Evolutionary conservation across 352 stramenopile species (phyloP), one percentile per base, ranked within the genome.

Genomic region (Globisporangium solare): DNA sequence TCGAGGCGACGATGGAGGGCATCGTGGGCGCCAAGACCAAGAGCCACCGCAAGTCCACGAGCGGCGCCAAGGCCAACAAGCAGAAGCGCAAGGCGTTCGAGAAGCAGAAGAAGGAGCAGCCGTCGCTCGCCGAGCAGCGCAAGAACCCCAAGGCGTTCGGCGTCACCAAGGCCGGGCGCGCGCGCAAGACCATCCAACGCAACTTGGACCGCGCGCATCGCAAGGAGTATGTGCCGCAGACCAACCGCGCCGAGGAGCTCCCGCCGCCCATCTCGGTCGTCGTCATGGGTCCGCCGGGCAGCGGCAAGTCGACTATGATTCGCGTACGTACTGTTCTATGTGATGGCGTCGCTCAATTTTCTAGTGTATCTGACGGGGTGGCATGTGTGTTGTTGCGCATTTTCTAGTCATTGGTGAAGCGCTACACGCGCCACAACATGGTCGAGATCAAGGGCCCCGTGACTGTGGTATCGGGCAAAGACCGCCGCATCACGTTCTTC

Each of bases 381-480:
- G n/a, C 20, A 4, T 57, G 6, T 61, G 18, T 58, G 14, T 31
- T 50, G 15, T 53, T 37, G 10, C 8, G 22, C 39, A n/a, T 47
- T 60, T 47, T 60, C 14, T 53, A 87, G 63, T 97, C 93, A 22
- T 74, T 99, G 7, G 97, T 99, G 35, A 99, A 99, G 78, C 81
- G 97, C n/a, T 99, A 99, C 79, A 99, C 97, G 53, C 97, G 96
- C 53, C 94, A 99, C 74, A 99, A 98, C 70, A 79, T 99, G 50
- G 90, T 89, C 43, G 89, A 98, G 56, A 84, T 99, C 46, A 95
- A 96, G 47, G 98, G 97, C n/a, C 98, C 98, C 0, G 97, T 99
- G 66, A 99, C 97, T 6, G 92, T 99, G 13, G 94, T 99, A 15
- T 98, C 88, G 15, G 95, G 96, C 41, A 99, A 99, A 68, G 97